A percentile compares a stretch with the other conserved stretches of the same genome.
Evolutionary conservation across 306 rosid species (phyloP).

Genomic region (Hippophae tibetana): DNA sequence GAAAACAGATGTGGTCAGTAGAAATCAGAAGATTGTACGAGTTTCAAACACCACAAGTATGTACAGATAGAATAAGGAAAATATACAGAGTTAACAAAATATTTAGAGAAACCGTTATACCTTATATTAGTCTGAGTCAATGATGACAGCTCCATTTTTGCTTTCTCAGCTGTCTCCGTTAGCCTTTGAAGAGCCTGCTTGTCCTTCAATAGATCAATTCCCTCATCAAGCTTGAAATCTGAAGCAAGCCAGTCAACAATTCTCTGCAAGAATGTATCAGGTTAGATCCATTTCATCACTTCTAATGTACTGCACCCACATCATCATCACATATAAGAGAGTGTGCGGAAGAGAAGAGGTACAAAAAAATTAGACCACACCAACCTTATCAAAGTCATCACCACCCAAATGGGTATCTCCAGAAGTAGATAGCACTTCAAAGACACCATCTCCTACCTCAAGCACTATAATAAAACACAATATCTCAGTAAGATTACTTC

Average conservation of each 20-base stretch:
- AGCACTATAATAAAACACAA: conserved; percentile 34
- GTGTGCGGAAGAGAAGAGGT: background rate
- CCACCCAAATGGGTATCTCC: conserved; percentile 99
- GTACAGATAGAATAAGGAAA: background rate
- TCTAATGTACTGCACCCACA: background rate
- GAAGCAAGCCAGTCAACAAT: conserved; percentile 85
- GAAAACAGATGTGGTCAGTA: background rate
- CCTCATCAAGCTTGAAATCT: conserved; percentile 72
- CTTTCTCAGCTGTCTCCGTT: conserved; percentile 96
- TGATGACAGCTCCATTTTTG: conserved; percentile 92
- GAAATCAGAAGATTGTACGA: background rate
- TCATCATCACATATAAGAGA: background rate
- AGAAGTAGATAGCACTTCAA: conserved; percentile 92
- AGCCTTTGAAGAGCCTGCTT: conserved; percentile 98
- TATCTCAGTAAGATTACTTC: background rate
- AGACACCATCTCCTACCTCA: conserved; percentile 98
- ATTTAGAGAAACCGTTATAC: conserved; percentile 18
- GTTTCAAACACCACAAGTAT: background rate
- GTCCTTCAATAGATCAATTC: conserved; percentile 83
- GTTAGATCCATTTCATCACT: background rate
- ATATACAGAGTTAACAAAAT: background rate
- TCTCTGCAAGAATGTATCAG: conserved; percentile 40
- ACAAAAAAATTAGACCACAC: background rate
- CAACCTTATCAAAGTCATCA: conserved; percentile 93
- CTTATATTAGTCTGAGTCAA: conserved; percentile 86